Evolutionary conservation across 176 grass and related monocot genomes (phyloP), one percentile per base, ranked within the genome.

Genomic region (Oryza punctata): DNA sequence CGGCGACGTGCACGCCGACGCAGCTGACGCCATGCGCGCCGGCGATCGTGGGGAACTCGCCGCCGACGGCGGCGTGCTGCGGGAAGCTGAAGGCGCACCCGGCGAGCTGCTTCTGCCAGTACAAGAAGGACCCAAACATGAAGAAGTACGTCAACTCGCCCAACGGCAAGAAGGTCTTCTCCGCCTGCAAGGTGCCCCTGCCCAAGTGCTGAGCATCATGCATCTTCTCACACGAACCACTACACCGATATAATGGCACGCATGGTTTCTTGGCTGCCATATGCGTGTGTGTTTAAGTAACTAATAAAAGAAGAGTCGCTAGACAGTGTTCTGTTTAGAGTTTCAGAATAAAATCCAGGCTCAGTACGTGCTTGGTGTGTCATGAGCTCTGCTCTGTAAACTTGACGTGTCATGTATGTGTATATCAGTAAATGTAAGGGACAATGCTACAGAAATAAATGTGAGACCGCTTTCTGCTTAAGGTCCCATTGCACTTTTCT

Each of bases 131-230:
- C 81, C 92, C 94, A 65, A 88, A 65, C 63, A 66, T 97, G 74
- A 63, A 81, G 81, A 86, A 90, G 29, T 94, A 92, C 84, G 86
- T 97, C 88, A 97, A 94, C 92, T 97, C 94, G 10, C 89, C 91
- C 69, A 92, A 94, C 83, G 89, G 84, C 90, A 97, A 94, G 86
- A 97, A 91, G 90, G 94, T 94, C 21, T 85, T 89, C 82, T 45
- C 79, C 29, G 69, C 81, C 2, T 97, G 92, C 72, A 83, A 85
- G 16, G 83, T 87, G 12, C 78, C 81, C 16, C 73, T 78, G 67
- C 88, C 83, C 26, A 85, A 21, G 7, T 89, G 88, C 72, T 82
- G 54, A 89, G 37, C 23, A 0, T 14, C 28, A 28, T 1, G 3
- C 46, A 49, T 49, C 3, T 2, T 21, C 29, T 12, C 12, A 10